These are phyloP conservation scores for Penicillium digitatum DNA, from an alignment of 2,329 filamentous ascomycete genomes.

Conservation along the genomic window DNA sequence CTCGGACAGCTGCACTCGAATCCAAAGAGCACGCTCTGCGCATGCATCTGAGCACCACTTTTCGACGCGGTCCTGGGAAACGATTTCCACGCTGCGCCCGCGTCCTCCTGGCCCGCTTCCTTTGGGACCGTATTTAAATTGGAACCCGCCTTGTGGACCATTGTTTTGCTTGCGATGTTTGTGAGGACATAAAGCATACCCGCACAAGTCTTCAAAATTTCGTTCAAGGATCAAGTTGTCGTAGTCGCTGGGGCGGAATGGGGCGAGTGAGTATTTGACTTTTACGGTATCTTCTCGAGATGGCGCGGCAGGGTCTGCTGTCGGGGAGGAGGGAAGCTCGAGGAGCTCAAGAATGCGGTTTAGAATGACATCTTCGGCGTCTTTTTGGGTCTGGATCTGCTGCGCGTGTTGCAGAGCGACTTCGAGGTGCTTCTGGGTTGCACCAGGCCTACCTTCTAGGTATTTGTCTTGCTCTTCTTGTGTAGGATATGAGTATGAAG, in stretches of 20 bases:
- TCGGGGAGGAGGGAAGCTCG: conserved; percentile 54
- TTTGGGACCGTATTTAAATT: conserved; percentile 57
- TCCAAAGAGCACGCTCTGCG: conserved; percentile 72
- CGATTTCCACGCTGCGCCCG: conserved; percentile 60
- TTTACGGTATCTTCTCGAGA: conserved; percentile 57
- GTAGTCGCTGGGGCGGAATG: conserved; percentile 85
- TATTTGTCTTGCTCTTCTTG: conserved; percentile 25
- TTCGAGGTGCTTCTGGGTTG: conserved; percentile 49
- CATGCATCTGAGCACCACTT: conserved; percentile 84
- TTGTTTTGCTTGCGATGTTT: conserved; percentile 56
- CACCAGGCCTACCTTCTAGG: conserved; percentile 34
- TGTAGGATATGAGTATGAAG: conserved; percentile 26
- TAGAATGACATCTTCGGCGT: conserved; percentile 70
- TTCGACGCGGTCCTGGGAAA: conserved; percentile 68
- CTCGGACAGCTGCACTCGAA: conserved; percentile 83
- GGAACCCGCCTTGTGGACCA: conserved; percentile 57
- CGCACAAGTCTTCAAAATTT: conserved; percentile 76
- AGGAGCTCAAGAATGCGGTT: conserved; percentile 68
- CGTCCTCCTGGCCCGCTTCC: conserved; percentile 44
- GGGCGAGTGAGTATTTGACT: conserved; percentile 64
- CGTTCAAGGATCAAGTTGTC: conserved; percentile 85
- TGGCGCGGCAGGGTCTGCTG: conserved; percentile 51
- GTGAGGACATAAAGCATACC: conserved; percentile 72
- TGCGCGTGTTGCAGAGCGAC: conserved; percentile 78
- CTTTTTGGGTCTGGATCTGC: conserved; percentile 76